Base-by-base conservation (phyloP, 129 eudicot species). In the Dittrichia graveolens region DNA sequence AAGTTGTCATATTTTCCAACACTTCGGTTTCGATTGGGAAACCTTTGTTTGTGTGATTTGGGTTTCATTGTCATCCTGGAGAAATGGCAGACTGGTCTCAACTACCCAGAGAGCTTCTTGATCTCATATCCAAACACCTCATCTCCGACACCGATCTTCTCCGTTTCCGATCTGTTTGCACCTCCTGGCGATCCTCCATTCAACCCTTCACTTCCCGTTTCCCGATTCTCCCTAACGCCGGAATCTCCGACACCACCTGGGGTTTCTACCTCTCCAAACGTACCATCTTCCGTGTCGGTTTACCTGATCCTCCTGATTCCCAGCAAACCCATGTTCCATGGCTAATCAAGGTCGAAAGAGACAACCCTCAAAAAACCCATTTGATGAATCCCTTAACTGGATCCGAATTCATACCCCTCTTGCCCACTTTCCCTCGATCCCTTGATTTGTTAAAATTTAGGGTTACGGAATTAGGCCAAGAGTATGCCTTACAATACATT, bases 81-180 rank as follows among this genome's bases (percentile, higher is more conserved):
- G n/a, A 38, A 48, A 91, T 92, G 96, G 95, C 91, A 50, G 92
- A 93, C 24, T 93, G 98, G 98, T 82, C 95, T 59, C 87, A 80
- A 8, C 95, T 93, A 34, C 98, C 98, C 4, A 18, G 72, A 12
- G 98, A 93, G 18, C 96, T 93, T 41, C 80, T 93, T 48, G 80
- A 89, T 75, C 80, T 85, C 16, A 84, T 90, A 34, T 73, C 90
- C 59, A 76, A 67, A 56, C 90, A 80, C 71, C 92, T 90, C 65
- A 50, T 58, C 41, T 54, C 95, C 63, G 82, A 84, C 54, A 85
- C 85, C 67, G 90, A 93, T 67, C 75, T 86, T 54, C 84, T 89
- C 67, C 95, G 89, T 6, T 90, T 87, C 84, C 95, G 95, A 65
- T 93, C 96, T 3, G 87, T 93, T 39, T 93, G 96, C 88, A 81